Evolutionary conservation across 768 basidiomycete species (phyloP).

Genomic region (Pleurotus djamor): DNA sequence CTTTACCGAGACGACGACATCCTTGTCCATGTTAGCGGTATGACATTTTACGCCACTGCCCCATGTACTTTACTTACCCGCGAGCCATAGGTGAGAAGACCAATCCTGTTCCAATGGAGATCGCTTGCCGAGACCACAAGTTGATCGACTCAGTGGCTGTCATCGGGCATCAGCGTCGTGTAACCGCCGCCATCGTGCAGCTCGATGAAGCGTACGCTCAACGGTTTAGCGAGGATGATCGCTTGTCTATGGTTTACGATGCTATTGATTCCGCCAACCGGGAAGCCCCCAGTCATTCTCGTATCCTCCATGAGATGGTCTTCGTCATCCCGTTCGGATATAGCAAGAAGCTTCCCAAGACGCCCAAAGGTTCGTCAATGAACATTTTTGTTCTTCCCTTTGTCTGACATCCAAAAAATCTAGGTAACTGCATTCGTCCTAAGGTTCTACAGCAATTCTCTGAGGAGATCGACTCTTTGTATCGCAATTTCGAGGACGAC

Average conservation of each 20-base stretch:
- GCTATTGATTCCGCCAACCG: slow-evolving; percentile 3
- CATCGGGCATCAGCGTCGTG: slow-evolving; percentile 10
- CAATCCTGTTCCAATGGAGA: slow-evolving; percentile 12
- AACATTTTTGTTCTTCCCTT: background rate
- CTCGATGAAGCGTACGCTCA: slow-evolving; percentile 4
- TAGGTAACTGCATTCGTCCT: slow-evolving; percentile 12
- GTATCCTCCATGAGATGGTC: slow-evolving; percentile 11
- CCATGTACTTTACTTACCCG: background rate
- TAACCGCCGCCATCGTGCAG: slow-evolving; percentile 11
- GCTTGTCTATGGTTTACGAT: slow-evolving; percentile 1
- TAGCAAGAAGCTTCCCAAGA: slow-evolving; percentile 9
- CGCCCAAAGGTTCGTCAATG: slow-evolving; percentile 9
- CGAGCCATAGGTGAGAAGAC: slow-evolving; percentile 9
- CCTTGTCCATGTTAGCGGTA: slow-evolving; percentile 12
- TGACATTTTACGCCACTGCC: background rate
- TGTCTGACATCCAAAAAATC: background rate
- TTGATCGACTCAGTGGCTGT: slow-evolving; percentile 7
- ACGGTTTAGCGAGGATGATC: slow-evolving; percentile 6
- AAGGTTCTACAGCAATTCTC: slow-evolving; percentile 9
- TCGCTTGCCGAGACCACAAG: slow-evolving; percentile 3
- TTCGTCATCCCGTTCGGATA: slow-evolving; percentile 7
- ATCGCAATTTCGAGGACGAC: slow-evolving; percentile 5
- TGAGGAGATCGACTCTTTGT: slow-evolving; percentile 10
- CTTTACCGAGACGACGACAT: slow-evolving; percentile 12
- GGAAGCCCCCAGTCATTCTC: slow-evolving; percentile 9